phyloP scores from a whole-genome alignment of 1,284 basidiomycete species.

The Schizophyllum commune region DNA sequence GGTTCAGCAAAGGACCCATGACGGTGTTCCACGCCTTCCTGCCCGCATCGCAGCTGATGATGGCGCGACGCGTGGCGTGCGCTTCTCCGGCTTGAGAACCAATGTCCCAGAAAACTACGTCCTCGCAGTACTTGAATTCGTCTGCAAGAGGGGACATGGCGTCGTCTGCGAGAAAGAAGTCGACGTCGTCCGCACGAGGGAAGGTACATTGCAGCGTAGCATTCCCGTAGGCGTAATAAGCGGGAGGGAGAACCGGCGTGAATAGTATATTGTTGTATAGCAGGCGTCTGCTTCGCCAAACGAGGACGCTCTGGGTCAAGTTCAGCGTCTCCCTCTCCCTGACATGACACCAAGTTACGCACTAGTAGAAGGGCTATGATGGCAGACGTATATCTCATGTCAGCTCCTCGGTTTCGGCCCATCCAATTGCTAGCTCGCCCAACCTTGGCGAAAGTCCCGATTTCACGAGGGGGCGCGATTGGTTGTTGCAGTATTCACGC shows the following conservation, averaged over 20 bases:
- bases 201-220: conserved; percentile 12
- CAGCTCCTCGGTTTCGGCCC: no score
- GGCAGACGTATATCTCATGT: no score
- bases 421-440: no score
- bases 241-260: conserved; percentile 33
- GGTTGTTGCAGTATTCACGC: no score
- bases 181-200: not conserved
- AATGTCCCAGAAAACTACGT: conserved; percentile 51
- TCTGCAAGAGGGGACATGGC: conserved; percentile 24
- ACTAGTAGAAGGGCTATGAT: no score
- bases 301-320: conserved; percentile 25
- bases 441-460: no score
- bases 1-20: conserved; percentile 40
- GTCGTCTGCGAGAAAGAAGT: no score
- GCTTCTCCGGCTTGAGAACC: conserved; percentile 13
- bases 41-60: conserved; percentile 30
- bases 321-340: not conserved
- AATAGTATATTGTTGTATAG: conserved; percentile 31
- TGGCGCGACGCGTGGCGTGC: conserved; percentile 14
- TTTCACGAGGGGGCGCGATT: no score
- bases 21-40: conserved; percentile 34
- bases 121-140: conserved; percentile 51
- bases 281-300: conserved; percentile 36
- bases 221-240: conserved; percentile 41
- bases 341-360: no score